A percentile compares a stretch with the other conserved stretches of the same genome.
These are phyloP conservation scores for Plasmodium inui DNA, from an alignment of 169 alveolate species.

Conservation along the genomic window DNA sequence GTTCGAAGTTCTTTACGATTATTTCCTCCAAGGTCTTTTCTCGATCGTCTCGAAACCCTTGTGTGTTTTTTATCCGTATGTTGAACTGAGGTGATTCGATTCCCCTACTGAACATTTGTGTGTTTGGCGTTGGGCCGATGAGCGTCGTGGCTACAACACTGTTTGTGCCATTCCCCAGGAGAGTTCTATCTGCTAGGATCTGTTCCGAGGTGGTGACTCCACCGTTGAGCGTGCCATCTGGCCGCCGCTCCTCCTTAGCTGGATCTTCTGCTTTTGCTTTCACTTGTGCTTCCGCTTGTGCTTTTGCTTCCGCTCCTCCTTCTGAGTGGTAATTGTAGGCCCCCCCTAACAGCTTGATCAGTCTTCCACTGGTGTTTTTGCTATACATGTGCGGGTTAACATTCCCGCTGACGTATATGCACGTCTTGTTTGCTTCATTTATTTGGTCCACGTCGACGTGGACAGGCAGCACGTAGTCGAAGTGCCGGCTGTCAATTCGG, in stretches of 20 bases:
- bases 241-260: background rate
- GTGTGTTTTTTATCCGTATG: constrained; percentile 39
- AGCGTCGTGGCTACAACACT: constrained; percentile 31
- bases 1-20: constrained; percentile 19
- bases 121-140: constrained; percentile 36
- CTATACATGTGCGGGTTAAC: constrained; percentile 16
- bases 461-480: constrained; percentile 39
- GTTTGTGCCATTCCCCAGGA: constrained; percentile 51
- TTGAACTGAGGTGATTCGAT: constrained; percentile 16
- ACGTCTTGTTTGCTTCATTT: constrained; percentile 50
- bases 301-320: too few species aligned
- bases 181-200: background rate
- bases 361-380: constrained; percentile 38
- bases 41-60: constrained; percentile 40
- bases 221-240: background rate
- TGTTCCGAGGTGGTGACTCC: background rate
- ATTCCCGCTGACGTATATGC: constrained; percentile 57
- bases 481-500: constrained; percentile 40
- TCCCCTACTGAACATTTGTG: constrained; percentile 22
- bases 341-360: constrained; percentile 48
- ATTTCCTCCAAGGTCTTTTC: constrained; percentile 42
- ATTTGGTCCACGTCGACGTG: constrained; percentile 61
- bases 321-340: background rate
- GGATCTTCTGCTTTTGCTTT: too few species aligned
- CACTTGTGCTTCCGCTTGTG: background rate